Evolutionary conservation across 2,329 filamentous ascomycete genomes (phyloP).

Genomic region (Myotisia sp.): DNA sequence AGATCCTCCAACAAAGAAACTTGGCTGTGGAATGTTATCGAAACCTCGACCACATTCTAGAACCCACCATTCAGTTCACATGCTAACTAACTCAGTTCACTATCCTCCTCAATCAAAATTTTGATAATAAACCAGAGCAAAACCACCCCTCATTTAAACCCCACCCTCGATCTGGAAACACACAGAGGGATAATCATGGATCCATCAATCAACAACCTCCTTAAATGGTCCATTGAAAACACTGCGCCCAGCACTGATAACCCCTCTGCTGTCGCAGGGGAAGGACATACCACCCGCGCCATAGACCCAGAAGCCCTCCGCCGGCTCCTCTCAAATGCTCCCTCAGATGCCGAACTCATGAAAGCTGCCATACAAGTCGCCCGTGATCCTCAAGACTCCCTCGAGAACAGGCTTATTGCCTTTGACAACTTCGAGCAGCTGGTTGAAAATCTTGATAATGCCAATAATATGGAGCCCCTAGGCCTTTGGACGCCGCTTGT

Average conservation of each 20-base stretch:
- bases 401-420: conserved; percentile 65
- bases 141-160: no score
- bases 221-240: conserved; percentile 64
- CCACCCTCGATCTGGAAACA: no score
- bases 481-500: conserved; percentile 73
- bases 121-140: no score
- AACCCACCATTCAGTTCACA: no score
- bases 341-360: conserved; percentile 88
- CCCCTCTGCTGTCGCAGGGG: conserved; percentile 7
- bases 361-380: conserved; percentile 66
- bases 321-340: conserved; percentile 45
- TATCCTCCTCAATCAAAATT: no score
- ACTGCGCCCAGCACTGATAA: conserved; percentile 25
- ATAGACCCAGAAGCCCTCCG: conserved; percentile 18
- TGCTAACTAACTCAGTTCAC: no score
- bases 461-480: conserved; percentile 75
- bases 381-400: conserved; percentile 47
- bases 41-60: no score
- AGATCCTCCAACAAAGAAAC: no score
- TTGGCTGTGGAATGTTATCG: no score
- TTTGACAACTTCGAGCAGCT: conserved; percentile 94
- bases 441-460: conserved; percentile 87
- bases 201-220: conserved; percentile 57
- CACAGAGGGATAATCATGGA: no score
- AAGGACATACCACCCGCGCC: conserved; percentile 12